These are phyloP conservation scores for Dimocarpus longan DNA, from an alignment of 345 rosid genomes.

Conservation along the genomic window DNA sequence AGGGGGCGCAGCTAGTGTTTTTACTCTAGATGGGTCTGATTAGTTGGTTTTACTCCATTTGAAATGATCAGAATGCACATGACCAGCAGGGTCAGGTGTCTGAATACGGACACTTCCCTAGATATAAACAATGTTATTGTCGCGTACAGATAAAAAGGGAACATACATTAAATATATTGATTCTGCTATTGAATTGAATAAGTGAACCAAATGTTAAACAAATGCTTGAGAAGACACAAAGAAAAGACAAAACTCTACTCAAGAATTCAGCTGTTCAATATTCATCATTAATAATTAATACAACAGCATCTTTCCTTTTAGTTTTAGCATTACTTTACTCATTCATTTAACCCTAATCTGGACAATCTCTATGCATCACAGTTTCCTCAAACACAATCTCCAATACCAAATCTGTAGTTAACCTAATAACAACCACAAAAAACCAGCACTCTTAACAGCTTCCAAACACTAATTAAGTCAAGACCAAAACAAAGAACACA, in stretches of 20 bases:
- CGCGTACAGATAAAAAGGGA: neutral
- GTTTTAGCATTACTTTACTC: neutral
- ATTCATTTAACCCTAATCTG: neutral
- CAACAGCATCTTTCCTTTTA: neutral
- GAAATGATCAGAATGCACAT: neutral
- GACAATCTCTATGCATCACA: neutral
- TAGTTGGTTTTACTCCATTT: neutral
- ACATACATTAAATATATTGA: slow-evolving; percentile 3
- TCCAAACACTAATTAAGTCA: neutral
- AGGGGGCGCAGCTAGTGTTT: neutral
- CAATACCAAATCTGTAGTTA: slow-evolving; percentile 11
- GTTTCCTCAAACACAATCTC: slow-evolving; percentile 16
- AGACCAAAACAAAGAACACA: neutral
- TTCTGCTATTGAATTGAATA: neutral
- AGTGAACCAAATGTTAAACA: slow-evolving; percentile 1
- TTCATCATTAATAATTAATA: neutral
- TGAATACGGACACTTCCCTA: neutral
- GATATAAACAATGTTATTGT: neutral
- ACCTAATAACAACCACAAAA: neutral
- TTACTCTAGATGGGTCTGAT: neutral
- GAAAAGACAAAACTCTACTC: slow-evolving; percentile 9
- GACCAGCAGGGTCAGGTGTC: neutral
- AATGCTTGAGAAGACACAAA: neutral
- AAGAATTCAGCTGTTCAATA: neutral
- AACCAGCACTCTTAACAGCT: neutral